Conservation (phyloP, 495 filamentous ascomycete genomes). For the Mytilinidion resinicola region DNA sequence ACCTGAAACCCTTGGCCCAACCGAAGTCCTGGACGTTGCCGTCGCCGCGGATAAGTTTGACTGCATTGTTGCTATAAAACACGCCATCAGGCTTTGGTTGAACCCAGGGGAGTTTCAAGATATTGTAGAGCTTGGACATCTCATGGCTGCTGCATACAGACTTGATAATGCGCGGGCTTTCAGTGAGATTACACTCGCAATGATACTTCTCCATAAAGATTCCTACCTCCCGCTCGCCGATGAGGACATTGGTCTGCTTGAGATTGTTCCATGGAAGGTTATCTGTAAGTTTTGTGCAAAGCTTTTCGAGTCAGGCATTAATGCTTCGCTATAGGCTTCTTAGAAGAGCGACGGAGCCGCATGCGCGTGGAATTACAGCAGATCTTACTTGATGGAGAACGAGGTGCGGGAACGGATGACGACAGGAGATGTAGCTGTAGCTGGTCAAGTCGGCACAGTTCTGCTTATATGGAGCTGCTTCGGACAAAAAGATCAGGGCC, state of each 20-base stretch:
- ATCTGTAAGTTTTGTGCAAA: background rate
- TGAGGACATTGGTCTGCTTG: background rate
- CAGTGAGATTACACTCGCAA: constrained; percentile 1
- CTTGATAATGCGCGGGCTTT: constrained; percentile 2
- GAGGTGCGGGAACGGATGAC: too few species aligned
- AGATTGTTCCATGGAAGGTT: background rate
- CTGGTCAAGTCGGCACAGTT: too few species aligned
- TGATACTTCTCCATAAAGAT: constrained; percentile 1
- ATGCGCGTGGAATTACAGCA: background rate
- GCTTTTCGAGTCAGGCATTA: background rate
- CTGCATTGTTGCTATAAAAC: constrained; percentile 2
- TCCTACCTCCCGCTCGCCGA: constrained; percentile 4
- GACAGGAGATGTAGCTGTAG: too few species aligned
- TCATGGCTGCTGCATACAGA: constrained; percentile 5
- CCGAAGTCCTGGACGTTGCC: constrained; percentile 5
- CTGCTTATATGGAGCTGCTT: too few species aligned
- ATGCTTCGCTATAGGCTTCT: background rate
- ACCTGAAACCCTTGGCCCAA: background rate
- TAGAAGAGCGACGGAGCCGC: background rate
- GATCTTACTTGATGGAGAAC: background rate
- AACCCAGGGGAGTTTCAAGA: background rate
- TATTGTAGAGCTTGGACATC: constrained; percentile 1
- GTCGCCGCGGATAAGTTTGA: constrained; percentile 18
- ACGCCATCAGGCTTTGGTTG: background rate
- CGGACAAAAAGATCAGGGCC: too few species aligned